Conservation (phyloP, 108 stramenopile genomes). For the Epipyxis sp. region DNA sequence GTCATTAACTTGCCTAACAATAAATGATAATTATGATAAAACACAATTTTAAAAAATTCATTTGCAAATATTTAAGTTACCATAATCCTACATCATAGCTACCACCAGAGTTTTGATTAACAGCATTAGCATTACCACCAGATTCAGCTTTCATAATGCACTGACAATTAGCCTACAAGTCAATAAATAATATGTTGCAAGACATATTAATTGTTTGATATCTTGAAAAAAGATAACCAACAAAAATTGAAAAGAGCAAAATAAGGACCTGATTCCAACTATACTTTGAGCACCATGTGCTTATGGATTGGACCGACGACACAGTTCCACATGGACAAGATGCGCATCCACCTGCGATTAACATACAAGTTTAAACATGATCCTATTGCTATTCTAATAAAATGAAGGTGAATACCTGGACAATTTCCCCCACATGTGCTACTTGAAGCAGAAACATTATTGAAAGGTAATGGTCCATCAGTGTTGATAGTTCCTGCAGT, state of each 20-base stretch:
- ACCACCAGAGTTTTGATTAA: slow-evolving; percentile 20
- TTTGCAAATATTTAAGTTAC: too few relatives aligned
- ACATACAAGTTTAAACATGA: too few relatives aligned
- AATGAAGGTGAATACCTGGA: too few relatives aligned
- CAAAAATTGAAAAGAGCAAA: background rate
- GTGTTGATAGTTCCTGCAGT: too few relatives aligned
- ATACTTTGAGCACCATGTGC: slow-evolving; percentile 29
- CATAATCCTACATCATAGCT: slow-evolving; percentile 28
- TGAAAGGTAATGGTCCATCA: background rate
- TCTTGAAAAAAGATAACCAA: too few relatives aligned
- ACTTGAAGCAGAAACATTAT: background rate
- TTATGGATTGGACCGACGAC: background rate
- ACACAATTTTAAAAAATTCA: too few relatives aligned
- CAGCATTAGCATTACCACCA: slow-evolving; percentile 21
- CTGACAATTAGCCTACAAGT: background rate
- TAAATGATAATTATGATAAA: too few relatives aligned
- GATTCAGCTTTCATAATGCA: slow-evolving; percentile 32
- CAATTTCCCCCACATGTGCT: slow-evolving; percentile 29
- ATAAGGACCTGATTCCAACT: slow-evolving; percentile 22
- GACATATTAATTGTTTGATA: too few relatives aligned
- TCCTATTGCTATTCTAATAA: too few relatives aligned
- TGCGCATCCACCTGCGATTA: slow-evolving; percentile 22
- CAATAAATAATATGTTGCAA: background rate
- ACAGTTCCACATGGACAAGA: slow-evolving; percentile 30
- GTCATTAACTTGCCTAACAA: slow-evolving; percentile 20